Evolutionary conservation across 2,329 filamentous ascomycete genomes (phyloP), one percentile per base, ranked within the genome.

Genomic region (Didymella keratinophila): DNA sequence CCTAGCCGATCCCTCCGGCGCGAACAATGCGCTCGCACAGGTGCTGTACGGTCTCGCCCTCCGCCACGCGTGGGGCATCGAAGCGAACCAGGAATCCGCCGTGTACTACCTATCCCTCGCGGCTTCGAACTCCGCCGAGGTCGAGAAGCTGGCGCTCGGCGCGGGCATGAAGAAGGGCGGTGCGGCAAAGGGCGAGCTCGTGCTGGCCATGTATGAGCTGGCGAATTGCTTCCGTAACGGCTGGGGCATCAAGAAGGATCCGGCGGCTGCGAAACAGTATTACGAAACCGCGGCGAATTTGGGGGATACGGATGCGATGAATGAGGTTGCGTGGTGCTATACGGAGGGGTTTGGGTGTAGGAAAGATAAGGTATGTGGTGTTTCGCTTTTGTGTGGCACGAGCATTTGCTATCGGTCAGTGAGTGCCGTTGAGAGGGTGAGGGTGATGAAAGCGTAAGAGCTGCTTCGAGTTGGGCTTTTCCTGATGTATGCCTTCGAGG

Each of bases 231-330:
- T 97, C 82, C 88, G 95, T 61, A 87, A 98, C 76, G 95, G 93
- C 53, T 98, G 94, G 94, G 95, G 95, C 47, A 89, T 97, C 48
- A 84, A 87, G 62, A 91, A 91, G 73, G 95, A 99, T 76, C 86
- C 93, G 34, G 84, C 92, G 51, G 95, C 95, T 45, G 95, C 95
- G 48, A 83, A 84, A 68, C 83, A 96, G 84, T 99, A 98, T 78
- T 99, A 98, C 78, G 94, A 98, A 80, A 97, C 94, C 10, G 95
- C 95, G 27, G 95, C 95, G 60, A 98, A 99, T 76, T 81, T 99
- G 66, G 95, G 95, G 61, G 95, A 99, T 78, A 92, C 91, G 43
- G 95, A 99, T 80, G 95, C 93, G 57, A 97, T 98, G 93, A 97
- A 97, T 74, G 94, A 98, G 78, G 89, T 89, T 52, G 95, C 89